A percentile compares a stretch with the other conserved stretches of the same genome.
phyloP scores from a whole-genome alignment of 108 stramenopile species.

The Nitzschia putrida region DNA sequence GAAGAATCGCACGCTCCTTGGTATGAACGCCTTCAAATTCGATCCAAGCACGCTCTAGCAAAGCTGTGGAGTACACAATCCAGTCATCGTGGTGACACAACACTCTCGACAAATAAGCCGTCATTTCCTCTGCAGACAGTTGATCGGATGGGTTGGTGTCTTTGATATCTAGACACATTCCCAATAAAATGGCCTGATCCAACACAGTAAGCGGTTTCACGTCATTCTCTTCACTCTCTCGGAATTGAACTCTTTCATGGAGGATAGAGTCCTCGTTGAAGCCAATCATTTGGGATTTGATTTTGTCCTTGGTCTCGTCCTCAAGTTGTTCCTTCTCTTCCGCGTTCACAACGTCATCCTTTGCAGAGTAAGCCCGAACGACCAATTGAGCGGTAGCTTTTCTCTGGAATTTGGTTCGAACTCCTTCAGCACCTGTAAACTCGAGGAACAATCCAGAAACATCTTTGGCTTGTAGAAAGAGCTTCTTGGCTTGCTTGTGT shows the following conservation, averaged over 20 bases:
- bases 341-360: not conserved
- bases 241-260: slow-evolving; percentile 83
- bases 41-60: slow-evolving; percentile 92
- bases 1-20: slow-evolving; percentile 86
- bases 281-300: slow-evolving; percentile 34
- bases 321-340: not conserved
- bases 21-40: slow-evolving; percentile 86
- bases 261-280: slow-evolving; percentile 79
- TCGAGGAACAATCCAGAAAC: slow-evolving; percentile 62
- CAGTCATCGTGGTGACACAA: slow-evolving; percentile 85
- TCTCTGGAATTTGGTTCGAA: slow-evolving; percentile 89
- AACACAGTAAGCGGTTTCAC: slow-evolving; percentile 60
- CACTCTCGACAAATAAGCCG: slow-evolving; percentile 88
- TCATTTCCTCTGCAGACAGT: slow-evolving; percentile 96
- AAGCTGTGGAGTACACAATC: slow-evolving; percentile 94
- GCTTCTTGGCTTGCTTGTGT: slow-evolving; percentile 51
- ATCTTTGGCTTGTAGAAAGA: slow-evolving; percentile 60
- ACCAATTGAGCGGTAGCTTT: slow-evolving; percentile 82
- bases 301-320: slow-evolving; percentile 11
- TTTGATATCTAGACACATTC: slow-evolving; percentile 94
- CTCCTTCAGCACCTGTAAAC: slow-evolving; percentile 88
- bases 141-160: slow-evolving; percentile 93
- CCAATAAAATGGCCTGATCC: slow-evolving; percentile 89
- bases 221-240: slow-evolving; percentile 60
- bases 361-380: slow-evolving; percentile 65